Percentiles rank a stretch among this genome's conserved stretches.
These are phyloP conservation scores for Dissophora ornata DNA, from an alignment of 192 early-diverging fungal species.

Conservation along the genomic window DNA sequence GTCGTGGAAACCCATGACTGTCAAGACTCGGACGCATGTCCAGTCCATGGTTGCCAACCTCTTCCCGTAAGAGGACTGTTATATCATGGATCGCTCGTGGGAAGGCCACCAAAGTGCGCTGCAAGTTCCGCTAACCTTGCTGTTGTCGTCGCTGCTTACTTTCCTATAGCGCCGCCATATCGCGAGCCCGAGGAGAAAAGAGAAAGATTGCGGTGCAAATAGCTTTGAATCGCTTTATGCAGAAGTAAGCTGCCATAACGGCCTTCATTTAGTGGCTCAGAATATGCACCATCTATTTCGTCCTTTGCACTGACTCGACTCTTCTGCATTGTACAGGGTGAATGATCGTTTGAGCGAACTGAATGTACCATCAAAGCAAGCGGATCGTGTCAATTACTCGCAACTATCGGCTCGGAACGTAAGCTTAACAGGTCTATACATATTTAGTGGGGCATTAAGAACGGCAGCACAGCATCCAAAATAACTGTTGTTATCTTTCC, in stretches of 20 bases:
- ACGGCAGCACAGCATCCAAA: no score
- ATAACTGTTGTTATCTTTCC: no score
- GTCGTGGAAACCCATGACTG: slow-evolving; percentile 37
- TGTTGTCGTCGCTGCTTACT: neutral
- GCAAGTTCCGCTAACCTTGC: no score
- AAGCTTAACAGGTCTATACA: neutral
- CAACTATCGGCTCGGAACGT: slow-evolving; percentile 32
- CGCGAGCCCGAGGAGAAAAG: slow-evolving; percentile 32
- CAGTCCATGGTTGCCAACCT: slow-evolving; percentile 20
- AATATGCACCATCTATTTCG: neutral
- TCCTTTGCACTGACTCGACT: neutral
- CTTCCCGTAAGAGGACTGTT: no score
- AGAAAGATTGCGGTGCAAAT: slow-evolving; percentile 40
- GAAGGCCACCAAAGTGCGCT: no score
- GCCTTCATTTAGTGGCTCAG: neutral
- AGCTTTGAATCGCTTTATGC: slow-evolving; percentile 32
- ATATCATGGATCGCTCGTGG: no score
- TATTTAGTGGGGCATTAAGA: no score
- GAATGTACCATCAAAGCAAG: slow-evolving; percentile 23
- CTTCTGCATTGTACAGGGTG: slow-evolving; percentile 4
- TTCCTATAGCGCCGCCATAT: slow-evolving; percentile 32
- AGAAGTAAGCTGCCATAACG: slow-evolving; percentile 23
- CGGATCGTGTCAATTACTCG: slow-evolving; percentile 16
- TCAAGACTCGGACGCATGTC: slow-evolving; percentile 40
- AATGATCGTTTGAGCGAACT: slow-evolving; percentile 49